phyloP scores from a whole-genome alignment of 306 rosid genomes.

The Albizia julibrissin region DNA sequence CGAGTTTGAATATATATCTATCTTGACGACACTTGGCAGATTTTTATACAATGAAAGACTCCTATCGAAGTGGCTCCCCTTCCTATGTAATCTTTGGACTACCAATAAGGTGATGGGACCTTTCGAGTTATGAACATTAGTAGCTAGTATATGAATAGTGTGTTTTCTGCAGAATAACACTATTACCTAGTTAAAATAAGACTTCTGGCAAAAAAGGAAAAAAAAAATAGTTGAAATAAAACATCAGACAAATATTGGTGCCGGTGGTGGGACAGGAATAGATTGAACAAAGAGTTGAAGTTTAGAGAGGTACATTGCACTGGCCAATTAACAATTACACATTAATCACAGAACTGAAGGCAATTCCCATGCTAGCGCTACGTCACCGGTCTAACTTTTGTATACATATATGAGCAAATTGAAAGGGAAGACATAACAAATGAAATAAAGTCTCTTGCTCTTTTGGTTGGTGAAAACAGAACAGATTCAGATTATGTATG shows the following conservation, averaged over 20 bases:
- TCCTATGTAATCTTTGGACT: not conserved
- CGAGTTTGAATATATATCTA: not conserved
- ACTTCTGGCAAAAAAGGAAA: not conserved
- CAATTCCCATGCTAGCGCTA: not conserved
- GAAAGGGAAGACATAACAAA: not conserved
- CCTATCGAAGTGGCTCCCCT: not conserved
- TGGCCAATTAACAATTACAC: not conserved
- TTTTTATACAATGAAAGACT: not conserved
- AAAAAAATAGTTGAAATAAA: too few relatives aligned
- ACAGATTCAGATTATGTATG: not conserved
- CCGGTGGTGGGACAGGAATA: not conserved
- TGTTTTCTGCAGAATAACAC: not conserved
- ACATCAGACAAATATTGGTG: not conserved
- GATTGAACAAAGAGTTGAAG: not conserved
- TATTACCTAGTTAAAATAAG: too few relatives aligned
- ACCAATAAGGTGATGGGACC: not conserved
- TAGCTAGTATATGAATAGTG: not conserved
- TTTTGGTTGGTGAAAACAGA: not conserved
- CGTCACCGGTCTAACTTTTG: not conserved
- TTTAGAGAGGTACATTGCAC: not conserved
- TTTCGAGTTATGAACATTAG: not conserved
- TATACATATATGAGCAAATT: not conserved
- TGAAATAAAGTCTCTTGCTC: not conserved
- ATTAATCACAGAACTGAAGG: not conserved
- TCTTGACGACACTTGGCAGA: not conserved